phyloP scores from a whole-genome alignment of 2,329 filamentous ascomycete genomes.

The Trichoderma koningii region DNA sequence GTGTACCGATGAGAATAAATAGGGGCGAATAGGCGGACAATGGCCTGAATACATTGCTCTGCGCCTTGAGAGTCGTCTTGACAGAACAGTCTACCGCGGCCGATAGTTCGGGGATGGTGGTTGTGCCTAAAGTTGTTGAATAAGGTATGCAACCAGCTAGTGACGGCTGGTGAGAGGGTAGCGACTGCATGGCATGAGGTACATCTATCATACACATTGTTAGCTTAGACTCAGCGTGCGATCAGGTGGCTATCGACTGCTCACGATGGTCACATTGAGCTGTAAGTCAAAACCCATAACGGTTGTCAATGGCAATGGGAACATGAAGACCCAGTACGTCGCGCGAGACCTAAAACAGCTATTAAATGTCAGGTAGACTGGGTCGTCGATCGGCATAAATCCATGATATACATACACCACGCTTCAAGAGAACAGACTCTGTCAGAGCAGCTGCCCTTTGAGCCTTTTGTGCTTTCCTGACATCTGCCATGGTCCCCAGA shows the following conservation, averaged over 20 bases:
- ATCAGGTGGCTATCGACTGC: background rate
- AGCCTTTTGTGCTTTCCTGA: background rate
- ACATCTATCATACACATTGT: background rate
- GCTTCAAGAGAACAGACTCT: conserved; percentile 8
- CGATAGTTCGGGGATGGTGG: background rate
- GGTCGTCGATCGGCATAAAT: too few relatives aligned
- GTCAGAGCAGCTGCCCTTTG: conserved; percentile 1
- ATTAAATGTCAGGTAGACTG: too few relatives aligned
- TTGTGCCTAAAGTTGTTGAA: conserved; percentile 8
- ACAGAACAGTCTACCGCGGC: conserved; percentile 3
- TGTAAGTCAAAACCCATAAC: conserved; percentile 8
- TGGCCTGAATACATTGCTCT: background rate
- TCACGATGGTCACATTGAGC: conserved; percentile 11
- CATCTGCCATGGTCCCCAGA: background rate
- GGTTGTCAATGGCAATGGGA: background rate
- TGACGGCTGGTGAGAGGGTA: conserved; percentile 1
- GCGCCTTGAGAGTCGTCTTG: background rate
- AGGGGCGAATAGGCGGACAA: background rate
- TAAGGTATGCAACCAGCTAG: conserved; percentile 6
- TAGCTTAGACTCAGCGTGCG: background rate
- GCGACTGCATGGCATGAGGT: conserved; percentile 4
- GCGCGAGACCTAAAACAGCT: background rate
- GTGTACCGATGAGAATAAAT: conserved; percentile 5
- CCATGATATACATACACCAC: background rate
- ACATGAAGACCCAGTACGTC: conserved; percentile 13